phyloP scores from a whole-genome alignment of 2,329 filamentous ascomycete species.

The Fonsecaea pugnacius region DNA sequence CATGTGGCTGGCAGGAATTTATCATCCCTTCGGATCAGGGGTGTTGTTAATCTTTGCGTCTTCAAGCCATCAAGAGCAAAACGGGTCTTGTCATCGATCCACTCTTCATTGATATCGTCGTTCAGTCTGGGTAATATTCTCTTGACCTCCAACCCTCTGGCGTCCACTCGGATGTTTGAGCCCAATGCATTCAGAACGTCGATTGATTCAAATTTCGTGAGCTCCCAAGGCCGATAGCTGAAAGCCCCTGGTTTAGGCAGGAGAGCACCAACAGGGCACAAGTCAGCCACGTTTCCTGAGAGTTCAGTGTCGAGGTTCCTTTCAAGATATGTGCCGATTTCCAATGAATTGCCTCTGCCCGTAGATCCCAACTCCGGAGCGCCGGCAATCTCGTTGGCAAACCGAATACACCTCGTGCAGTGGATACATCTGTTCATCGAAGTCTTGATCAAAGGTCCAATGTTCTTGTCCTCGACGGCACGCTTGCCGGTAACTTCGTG shows the following conservation, averaged over 20 bases:
- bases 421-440: slow-evolving; percentile 99
- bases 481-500: slow-evolving; percentile 95
- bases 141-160: slow-evolving; percentile 94
- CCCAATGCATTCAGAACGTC: slow-evolving; percentile 92
- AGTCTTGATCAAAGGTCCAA: slow-evolving; percentile 96
- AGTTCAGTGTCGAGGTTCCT: slow-evolving; percentile 90
- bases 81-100: slow-evolving; percentile 98
- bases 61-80: slow-evolving; percentile 96
- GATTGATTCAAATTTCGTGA: slow-evolving; percentile 94
- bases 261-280: slow-evolving; percentile 95
- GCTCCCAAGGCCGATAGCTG: slow-evolving; percentile 93
- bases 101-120: slow-evolving; percentile 98
- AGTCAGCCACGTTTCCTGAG: slow-evolving; percentile 96
- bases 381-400: slow-evolving; percentile 95
- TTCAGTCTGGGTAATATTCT: slow-evolving; percentile 89
- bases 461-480: slow-evolving; percentile 99
- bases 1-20: slow-evolving; percentile 92
- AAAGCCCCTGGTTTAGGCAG: slow-evolving; percentile 98
- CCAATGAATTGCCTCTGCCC: slow-evolving; percentile 93
- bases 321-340: slow-evolving; percentile 98
- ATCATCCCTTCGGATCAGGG: slow-evolving; percentile 82
- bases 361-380: slow-evolving; percentile 93
- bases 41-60: slow-evolving; percentile 93
- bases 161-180: slow-evolving; percentile 92
- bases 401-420: slow-evolving; percentile 96